Base-by-base conservation (phyloP, 2,329 filamentous ascomycete species). In the Aspergillus sp. region DNA sequence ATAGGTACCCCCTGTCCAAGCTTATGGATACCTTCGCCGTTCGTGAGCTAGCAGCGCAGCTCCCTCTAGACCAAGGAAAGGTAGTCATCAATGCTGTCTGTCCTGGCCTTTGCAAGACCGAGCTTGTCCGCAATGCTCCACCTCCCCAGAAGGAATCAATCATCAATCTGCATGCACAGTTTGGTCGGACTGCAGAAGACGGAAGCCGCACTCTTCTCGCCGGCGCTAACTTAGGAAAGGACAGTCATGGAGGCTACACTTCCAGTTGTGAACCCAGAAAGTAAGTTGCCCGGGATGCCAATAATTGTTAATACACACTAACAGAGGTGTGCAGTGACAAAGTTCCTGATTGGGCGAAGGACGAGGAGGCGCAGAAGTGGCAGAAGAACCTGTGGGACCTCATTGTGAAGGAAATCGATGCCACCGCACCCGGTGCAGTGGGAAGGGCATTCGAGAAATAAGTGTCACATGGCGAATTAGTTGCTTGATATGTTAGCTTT, bases 191-290 rank as follows among this genome's bases (percentile, higher is more conserved):
- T 5, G 51, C 51, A 8, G 51, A 54, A n/a, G 51, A 54, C 9
- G 51, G 51, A 30, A 54, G 51, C 33, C 30, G 51, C 13, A 54
- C 51, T 22, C 51, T 54, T 30, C 51, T 54, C n/a, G 51, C 51
- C 30, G 51, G 42, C 17, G 34, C n/a, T n/a, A 34, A 20, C 8
- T 12, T 47, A 7, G 51, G 51, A 5, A 34, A 47, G 22, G 51
- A 54, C 4, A 54, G 51, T n/a, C 51, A 54, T 22, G 51, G 51
- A 15, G 20, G 33, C 33, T 54, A 17, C 22, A 39, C 22, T 30
- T 40, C 33, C 13, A 13, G 24, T 3, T 54, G 51, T 24, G 42
- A 54, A 30, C 48, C 48, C 15, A 47, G 42, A 47, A 34, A 54
- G 51, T 54, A 17, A 47, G 51, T 47, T 19, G 27, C 17, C 51